Evolutionary conservation across 2,329 filamentous ascomycete genomes (phyloP).

Genomic region (Gaeumannomyces tritici): DNA sequence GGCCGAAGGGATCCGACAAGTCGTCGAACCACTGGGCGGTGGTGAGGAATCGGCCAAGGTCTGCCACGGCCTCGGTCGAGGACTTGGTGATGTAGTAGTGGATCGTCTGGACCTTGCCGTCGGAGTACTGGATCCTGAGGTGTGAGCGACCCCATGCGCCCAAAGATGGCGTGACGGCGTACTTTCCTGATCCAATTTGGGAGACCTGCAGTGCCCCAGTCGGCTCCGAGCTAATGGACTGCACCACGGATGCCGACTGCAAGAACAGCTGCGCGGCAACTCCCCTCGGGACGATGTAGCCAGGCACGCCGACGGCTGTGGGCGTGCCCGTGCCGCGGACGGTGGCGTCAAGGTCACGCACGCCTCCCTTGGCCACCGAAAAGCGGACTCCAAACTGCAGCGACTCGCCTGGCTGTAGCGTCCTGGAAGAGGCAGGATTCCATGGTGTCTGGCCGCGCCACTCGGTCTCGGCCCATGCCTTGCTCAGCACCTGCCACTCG

Average conservation of each 20-base stretch:
- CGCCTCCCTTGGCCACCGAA: constrained; percentile 29
- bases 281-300: constrained; percentile 42
- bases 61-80: constrained; percentile 28
- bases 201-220: constrained; percentile 12
- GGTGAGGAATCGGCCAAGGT: constrained; percentile 43
- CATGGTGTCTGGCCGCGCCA: constrained; percentile 41
- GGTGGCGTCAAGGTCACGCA: constrained; percentile 36
- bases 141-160: constrained; percentile 38
- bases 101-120: constrained; percentile 38
- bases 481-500: constrained; percentile 46
- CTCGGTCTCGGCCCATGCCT: constrained; percentile 45
- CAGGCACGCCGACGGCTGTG: constrained; percentile 41
- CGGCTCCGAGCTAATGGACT: constrained; percentile 28
- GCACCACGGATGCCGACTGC: constrained; percentile 26
- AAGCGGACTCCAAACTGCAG: constrained; percentile 42
- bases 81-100: constrained; percentile 47
- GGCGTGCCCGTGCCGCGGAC: constrained; percentile 33
- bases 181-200: constrained; percentile 13
- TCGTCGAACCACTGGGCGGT: constrained; percentile 42
- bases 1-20: constrained; percentile 40
- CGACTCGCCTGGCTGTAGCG: constrained; percentile 31
- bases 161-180: constrained; percentile 30
- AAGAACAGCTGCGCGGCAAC: constrained; percentile 35
- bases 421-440: constrained; percentile 41
- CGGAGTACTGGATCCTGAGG: constrained; percentile 35